Evolutionary conservation across 176 grass and related monocot genomes (phyloP), one percentile per base, ranked within the genome.

Genomic region (Miscanthus lutarioriparius): DNA sequence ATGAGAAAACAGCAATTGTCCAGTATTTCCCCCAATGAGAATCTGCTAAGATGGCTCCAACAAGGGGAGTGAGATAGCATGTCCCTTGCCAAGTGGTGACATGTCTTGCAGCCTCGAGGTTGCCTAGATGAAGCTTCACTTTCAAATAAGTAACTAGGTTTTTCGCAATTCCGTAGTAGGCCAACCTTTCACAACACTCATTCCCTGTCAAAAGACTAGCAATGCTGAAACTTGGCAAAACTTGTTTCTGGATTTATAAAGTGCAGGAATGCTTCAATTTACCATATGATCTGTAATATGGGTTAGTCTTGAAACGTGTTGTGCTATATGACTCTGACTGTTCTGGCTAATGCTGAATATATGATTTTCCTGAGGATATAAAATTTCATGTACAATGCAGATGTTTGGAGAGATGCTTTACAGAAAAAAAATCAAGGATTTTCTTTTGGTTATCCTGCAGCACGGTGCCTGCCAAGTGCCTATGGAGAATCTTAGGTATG

Each of bases 51-150:
- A 98, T 76, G 20, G 93, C 96, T 64, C 96, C 93, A 74, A 98
- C 71, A 62, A 98, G 89, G 71, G 96, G 65, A 39, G 90, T 98
- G 33, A 98, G 87, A 71, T 98, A 98, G 88, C 96, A 98, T 82
- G 96, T 98, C 68, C 92, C 96, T 81, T 88, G 85, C 96, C 96
- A 95, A 80, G 89, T 98, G 23, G 77, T 93, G 70, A 98, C 89
- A 87, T 83, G 88, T 90, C 92, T 90, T 51, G 96, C 96, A 81
- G 96, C 93, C 67, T 86, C 80, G 6, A 87, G 85, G 89, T 98
- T 98, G 39, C 87, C 80, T 83, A 95, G 84, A 89, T 90, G 93
- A 71, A 95, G 89, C 32, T 86, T 88, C 38, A 72, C 77, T 84
- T 83, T 95, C 33, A 98, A 74, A 86, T 95, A 98, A 88, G 87